Evolutionary conservation across 768 basidiomycete species (phyloP).

Genomic region (Cystofilobasidium ferigula): DNA sequence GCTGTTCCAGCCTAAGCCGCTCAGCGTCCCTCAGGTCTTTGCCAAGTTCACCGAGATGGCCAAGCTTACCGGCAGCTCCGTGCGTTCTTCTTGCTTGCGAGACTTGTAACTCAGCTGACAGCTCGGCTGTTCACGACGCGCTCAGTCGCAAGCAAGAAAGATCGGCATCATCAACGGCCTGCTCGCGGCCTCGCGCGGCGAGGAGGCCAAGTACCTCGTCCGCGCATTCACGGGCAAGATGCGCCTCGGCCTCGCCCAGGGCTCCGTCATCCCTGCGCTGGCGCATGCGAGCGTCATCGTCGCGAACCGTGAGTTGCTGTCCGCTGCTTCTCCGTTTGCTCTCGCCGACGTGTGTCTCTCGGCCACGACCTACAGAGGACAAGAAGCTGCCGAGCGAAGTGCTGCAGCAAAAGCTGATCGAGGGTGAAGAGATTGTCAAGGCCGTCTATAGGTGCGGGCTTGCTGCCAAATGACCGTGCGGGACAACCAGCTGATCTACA

Average conservation of each 20-base stretch:
- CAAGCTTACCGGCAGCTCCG: conserved; percentile 67
- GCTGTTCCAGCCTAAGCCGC: conserved; percentile 81
- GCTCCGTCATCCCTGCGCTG: conserved; percentile 86
- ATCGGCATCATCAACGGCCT: conserved; percentile 89
- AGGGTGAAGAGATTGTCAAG: conserved; percentile 67
- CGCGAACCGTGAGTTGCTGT: conserved; percentile 46
- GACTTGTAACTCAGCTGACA: conserved; percentile 91
- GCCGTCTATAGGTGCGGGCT: conserved; percentile 71
- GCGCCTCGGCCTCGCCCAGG: conserved; percentile 91
- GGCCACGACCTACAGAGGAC: conserved; percentile 43
- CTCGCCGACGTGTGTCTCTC: neutral
- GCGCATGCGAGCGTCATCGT: conserved; percentile 80
- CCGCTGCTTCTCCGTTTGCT: neutral
- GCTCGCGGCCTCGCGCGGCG: conserved; percentile 79
- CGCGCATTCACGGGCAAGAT: conserved; percentile 93
- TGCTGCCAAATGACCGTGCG: too few species aligned
- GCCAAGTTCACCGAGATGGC: conserved; percentile 84
- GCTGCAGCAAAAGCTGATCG: conserved; percentile 59
- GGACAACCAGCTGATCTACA: too few species aligned
- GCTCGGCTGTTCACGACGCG: conserved; percentile 32
- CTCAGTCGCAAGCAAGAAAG: conserved; percentile 84
- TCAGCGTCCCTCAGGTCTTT: conserved; percentile 83
- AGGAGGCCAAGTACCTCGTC: conserved; percentile 91
- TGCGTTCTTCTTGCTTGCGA: conserved; percentile 42
- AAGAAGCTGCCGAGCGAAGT: conserved; percentile 69